Evolutionary conservation across 176 grass and related monocot genomes (phyloP).

Genomic region (Carex scoparia): DNA sequence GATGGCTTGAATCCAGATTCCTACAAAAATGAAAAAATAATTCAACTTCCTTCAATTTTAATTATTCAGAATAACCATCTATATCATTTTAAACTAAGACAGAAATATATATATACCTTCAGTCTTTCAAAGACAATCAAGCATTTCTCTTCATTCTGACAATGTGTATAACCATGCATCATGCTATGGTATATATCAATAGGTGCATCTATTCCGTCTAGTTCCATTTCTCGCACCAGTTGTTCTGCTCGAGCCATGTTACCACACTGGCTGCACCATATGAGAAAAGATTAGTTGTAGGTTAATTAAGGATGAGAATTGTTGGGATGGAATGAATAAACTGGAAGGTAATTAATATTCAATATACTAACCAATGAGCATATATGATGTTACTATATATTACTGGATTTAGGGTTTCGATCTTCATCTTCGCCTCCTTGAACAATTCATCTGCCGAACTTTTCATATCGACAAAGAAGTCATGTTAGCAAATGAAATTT

Average conservation of each 20-base stretch:
- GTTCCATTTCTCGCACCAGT: constrained; percentile 89
- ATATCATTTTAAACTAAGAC: not conserved
- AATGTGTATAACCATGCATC: constrained; percentile 95
- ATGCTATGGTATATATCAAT: constrained; percentile 92
- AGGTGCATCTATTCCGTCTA: constrained; percentile 82
- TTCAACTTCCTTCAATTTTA: constrained; percentile 18
- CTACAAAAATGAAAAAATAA: constrained; percentile 44
- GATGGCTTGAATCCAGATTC: constrained; percentile 79
- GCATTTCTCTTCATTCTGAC: constrained; percentile 78
- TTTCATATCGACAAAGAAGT: constrained; percentile 39
- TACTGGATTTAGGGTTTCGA: constrained; percentile 55
- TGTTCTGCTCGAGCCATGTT: constrained; percentile 82
- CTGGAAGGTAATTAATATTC: not conserved
- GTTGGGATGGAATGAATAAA: not conserved
- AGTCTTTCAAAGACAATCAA: constrained; percentile 84
- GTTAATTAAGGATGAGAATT: constrained; percentile 22
- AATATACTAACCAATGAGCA: constrained; percentile 87
- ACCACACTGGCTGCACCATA: constrained; percentile 66
- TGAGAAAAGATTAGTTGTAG: not conserved
- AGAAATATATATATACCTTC: constrained; percentile 44
- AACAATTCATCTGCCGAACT: constrained; percentile 92
- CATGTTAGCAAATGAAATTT: constrained; percentile 34
- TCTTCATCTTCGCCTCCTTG: constrained; percentile 69
- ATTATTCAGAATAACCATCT: not conserved
- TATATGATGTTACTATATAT: constrained; percentile 98